These are phyloP conservation scores for Lodderomyces margitis DNA, from an alignment of 1,139 yeast species.

Conservation along the genomic window DNA sequence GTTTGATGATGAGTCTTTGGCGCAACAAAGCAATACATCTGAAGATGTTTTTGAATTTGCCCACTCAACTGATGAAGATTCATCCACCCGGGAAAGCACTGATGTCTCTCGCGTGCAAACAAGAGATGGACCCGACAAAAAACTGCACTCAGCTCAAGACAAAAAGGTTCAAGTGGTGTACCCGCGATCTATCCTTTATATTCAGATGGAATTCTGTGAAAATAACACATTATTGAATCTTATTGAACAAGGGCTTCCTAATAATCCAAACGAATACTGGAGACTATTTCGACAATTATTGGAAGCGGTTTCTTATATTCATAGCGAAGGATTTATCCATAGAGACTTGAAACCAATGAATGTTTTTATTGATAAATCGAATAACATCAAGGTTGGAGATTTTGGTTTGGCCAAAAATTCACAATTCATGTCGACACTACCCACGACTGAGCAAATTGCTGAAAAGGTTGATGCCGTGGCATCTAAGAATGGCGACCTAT, in stretches of 20 bases:
- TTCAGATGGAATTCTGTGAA: constrained; percentile 98
- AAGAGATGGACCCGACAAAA: too few relatives aligned
- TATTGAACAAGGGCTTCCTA: constrained; percentile 76
- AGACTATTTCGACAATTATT: constrained; percentile 80
- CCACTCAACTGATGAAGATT: constrained; percentile 17
- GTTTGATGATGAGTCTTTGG: constrained; percentile 38
- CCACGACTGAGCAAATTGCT: not conserved
- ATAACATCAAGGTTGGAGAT: constrained; percentile 92
- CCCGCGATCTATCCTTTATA: constrained; percentile 58
- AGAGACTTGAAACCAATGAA: constrained; percentile 95
- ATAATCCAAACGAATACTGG: constrained; percentile 81
- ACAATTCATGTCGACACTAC: constrained; percentile 28
- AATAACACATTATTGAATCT: constrained; percentile 84
- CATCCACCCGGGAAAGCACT: not conserved
- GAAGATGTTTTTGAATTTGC: constrained; percentile 33
- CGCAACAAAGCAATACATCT: constrained; percentile 8
- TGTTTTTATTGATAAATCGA: constrained; percentile 87
- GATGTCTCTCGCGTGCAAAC: not conserved
- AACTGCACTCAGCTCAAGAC: too few relatives aligned
- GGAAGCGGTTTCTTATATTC: constrained; percentile 90
- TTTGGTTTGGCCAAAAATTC: constrained; percentile 91
- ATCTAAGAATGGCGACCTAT: constrained; percentile 62
- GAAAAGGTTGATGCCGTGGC: constrained; percentile 5
- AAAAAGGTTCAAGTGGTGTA: not conserved
- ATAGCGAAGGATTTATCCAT: constrained; percentile 91